Evolutionary conservation across 2,329 filamentous ascomycete genomes (phyloP), one percentile per base, ranked within the genome.

Genomic region (Ambrosiella xylebori): DNA sequence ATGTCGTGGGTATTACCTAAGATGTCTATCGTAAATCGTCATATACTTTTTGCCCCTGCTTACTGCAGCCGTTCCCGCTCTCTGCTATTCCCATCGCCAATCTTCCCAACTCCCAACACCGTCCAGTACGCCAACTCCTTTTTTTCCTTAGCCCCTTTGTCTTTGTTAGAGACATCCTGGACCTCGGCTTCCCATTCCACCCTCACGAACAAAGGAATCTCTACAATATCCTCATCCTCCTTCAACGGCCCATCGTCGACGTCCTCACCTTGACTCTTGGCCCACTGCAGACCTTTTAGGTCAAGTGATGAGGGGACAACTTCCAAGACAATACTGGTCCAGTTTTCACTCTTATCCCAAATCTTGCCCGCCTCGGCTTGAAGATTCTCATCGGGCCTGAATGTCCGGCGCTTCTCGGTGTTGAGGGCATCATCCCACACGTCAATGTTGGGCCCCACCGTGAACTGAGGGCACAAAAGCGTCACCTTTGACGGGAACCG

Each of bases 91-190:
- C 71, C 66, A 75, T 49, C 74, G 63, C 73, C 79, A 65, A 97
- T 93, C 65, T 82, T 82, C 8, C 93, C 93, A 59, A 94, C 79
- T 2, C 91, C 91, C 40, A 97, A 74, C 17, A 95, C 89, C 72
- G 87, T 89, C 93, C 93, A 98, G 71, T 95, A 97, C 58, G 89
- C 89, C 70, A 97, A 72, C 68, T 97, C 93, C 66, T 86, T 80
- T 73, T 83, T 91, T 70, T 91, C 86, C 68, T 77, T 84, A 53
- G 74, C 79, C 50, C 79, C 81, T 68, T 77, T 82, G 64, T 77
- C 79, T 66, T 70, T 76, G 40, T 70, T 69, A 1, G 71, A 65
- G 7, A 82, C 80, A 61, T 87, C 80, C 57, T 79, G 74, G 0
- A 75, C 75, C 63, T 89, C 86, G 2, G 80, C 76, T 69, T 90